These are phyloP conservation scores for Xylariaceae sp. DNA, from an alignment of 2,329 filamentous ascomycete genomes.

Conservation along the genomic window DNA sequence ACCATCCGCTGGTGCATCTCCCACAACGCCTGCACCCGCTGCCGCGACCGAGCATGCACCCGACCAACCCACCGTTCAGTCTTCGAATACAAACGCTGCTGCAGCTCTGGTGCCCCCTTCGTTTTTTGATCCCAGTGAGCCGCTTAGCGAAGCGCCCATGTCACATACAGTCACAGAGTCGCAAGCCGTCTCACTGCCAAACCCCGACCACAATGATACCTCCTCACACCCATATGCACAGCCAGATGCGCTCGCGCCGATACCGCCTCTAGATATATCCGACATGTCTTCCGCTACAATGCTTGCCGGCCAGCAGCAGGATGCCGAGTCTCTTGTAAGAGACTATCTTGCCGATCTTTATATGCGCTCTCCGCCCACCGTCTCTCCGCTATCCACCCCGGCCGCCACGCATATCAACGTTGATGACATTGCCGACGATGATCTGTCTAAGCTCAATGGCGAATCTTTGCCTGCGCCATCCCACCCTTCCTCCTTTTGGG, in stretches of 20 bases:
- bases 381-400: conserved; percentile 34
- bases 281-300: neutral
- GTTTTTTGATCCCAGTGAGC: conserved; percentile 3
- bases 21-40: conserved; percentile 1
- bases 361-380: conserved; percentile 32
- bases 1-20: conserved; percentile 5
- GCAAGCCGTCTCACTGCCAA: too few relatives aligned
- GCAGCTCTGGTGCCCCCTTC: conserved; percentile 3
- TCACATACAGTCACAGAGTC: too few relatives aligned
- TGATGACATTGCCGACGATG: conserved; percentile 26
- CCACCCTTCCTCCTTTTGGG: conserved; percentile 15
- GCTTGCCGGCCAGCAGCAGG: neutral
- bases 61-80: too few relatives aligned
- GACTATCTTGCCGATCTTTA: conserved; percentile 13
- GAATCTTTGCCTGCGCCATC: conserved; percentile 14
- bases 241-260: conserved; percentile 19
- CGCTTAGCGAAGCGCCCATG: too few relatives aligned
- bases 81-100: conserved; percentile 1
- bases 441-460: conserved; percentile 21
- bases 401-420: conserved; percentile 30
- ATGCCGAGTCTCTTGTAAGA: neutral
- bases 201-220: too few relatives aligned
- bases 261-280: neutral
- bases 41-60: neutral
- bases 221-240: neutral